phyloP scores from a whole-genome alignment of 208 protist genomes.

The Leptomonas pyrrhocoris region DNA sequence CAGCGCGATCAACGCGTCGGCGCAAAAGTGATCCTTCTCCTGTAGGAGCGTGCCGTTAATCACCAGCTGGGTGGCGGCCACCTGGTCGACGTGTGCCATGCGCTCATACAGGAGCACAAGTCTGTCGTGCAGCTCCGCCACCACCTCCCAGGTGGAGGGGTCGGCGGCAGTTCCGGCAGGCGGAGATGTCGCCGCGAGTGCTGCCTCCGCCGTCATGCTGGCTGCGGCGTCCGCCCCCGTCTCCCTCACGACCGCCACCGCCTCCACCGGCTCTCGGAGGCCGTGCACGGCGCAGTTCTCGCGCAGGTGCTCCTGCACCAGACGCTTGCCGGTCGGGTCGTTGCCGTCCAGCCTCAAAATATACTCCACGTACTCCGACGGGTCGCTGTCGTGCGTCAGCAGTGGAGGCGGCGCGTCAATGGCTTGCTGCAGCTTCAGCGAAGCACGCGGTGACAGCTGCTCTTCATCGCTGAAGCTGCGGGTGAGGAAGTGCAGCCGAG shows the following conservation, averaged over 20 bases:
- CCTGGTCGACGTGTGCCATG: conserved; percentile 18
- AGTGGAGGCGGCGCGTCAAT: conserved; percentile 21
- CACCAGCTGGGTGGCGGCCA: conserved; percentile 15
- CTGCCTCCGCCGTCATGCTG: not conserved
- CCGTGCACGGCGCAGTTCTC: conserved; percentile 22
- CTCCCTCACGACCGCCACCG: not conserved
- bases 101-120: conserved; percentile 33
- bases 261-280: not conserved
- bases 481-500: conserved; percentile 32
- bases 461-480: conserved; percentile 8
- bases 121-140: conserved; percentile 48
- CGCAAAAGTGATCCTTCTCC: conserved; percentile 11
- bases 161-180: not conserved
- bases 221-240: not conserved
- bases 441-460: conserved; percentile 10
- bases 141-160: conserved; percentile 54
- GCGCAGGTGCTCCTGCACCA: conserved; percentile 49
- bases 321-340: conserved; percentile 28
- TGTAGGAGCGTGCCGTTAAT: conserved; percentile 4
- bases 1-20: conserved; percentile 10
- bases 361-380: conserved; percentile 51
- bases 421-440: conserved; percentile 24
- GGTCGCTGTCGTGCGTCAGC: conserved; percentile 37
- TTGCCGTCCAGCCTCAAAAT: conserved; percentile 37
- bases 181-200: not conserved